Evolutionary conservation across 2,329 filamentous ascomycete species (phyloP).

Genomic region (Trichoderma polysporum): DNA sequence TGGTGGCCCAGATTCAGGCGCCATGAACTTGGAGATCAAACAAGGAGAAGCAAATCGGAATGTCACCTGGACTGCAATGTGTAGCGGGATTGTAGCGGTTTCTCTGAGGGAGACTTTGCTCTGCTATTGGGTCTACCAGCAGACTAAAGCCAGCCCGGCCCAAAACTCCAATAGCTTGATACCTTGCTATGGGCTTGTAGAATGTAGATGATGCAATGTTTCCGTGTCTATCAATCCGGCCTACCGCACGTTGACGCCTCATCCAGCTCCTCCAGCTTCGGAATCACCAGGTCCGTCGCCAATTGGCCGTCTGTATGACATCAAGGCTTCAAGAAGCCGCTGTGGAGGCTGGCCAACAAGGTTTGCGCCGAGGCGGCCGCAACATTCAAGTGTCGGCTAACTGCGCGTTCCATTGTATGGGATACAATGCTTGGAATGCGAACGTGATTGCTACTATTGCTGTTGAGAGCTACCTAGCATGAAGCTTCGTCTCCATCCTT

Average conservation of each 20-base stretch:
- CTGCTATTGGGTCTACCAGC: too few species aligned
- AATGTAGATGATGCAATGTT: background rate
- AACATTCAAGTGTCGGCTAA: background rate
- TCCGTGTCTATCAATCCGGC: background rate
- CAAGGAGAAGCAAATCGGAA: background rate
- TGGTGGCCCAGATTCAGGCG: too few species aligned
- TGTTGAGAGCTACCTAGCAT: background rate
- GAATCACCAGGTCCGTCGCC: background rate
- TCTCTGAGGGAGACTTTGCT: too few species aligned
- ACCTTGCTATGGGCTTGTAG: background rate
- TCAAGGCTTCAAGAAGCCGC: constrained; percentile 8
- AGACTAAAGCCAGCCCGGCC: too few species aligned
- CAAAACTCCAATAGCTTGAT: too few species aligned
- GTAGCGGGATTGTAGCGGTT: too few species aligned
- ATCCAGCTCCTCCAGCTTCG: background rate
- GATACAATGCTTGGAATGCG: background rate
- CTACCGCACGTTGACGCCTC: background rate
- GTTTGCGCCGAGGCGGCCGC: constrained; percentile 7
- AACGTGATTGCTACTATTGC: background rate
- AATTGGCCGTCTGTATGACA: constrained; percentile 17
- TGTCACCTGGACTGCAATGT: background rate
- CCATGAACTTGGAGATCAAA: background rate
- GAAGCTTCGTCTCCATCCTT: background rate
- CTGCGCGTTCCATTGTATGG: background rate
- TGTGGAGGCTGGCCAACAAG: constrained; percentile 6